Conservation (phyloP, 2,329 filamentous ascomycete species). For the Aspergillus aculeatinus region DNA sequence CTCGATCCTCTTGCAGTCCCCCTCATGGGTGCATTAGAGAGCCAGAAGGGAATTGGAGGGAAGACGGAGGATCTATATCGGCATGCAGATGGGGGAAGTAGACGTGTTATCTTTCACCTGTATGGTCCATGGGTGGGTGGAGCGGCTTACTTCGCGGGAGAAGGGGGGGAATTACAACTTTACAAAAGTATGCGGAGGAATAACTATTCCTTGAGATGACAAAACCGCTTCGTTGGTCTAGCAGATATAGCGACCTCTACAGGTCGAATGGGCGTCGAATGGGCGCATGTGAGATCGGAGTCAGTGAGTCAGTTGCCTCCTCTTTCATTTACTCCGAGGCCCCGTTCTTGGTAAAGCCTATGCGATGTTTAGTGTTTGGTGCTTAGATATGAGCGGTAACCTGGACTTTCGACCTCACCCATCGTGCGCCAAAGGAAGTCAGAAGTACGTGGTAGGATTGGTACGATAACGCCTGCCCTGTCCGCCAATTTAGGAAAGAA, state of each 20-base stretch:
- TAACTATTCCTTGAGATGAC: background rate
- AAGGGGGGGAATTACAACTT: too few species aligned
- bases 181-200: background rate
- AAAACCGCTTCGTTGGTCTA: background rate
- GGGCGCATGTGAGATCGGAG: background rate
- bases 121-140: background rate
- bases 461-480: too few species aligned
- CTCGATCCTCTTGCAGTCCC: background rate
- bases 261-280: background rate
- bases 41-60: background rate
- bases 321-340: background rate
- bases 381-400: background rate
- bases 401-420: background rate
- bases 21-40: background rate
- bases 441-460: background rate
- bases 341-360: background rate
- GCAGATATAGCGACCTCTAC: background rate
- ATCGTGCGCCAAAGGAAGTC: background rate
- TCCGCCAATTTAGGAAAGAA: too few species aligned
- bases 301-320: background rate
- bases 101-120: conserved; percentile 16
- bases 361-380: background rate
- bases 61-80: background rate
- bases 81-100: conserved; percentile 7
- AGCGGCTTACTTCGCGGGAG: background rate